These are phyloP conservation scores for Spergularia bocconei DNA, from an alignment of 148 eudicot genomes.

Conservation along the genomic window DNA sequence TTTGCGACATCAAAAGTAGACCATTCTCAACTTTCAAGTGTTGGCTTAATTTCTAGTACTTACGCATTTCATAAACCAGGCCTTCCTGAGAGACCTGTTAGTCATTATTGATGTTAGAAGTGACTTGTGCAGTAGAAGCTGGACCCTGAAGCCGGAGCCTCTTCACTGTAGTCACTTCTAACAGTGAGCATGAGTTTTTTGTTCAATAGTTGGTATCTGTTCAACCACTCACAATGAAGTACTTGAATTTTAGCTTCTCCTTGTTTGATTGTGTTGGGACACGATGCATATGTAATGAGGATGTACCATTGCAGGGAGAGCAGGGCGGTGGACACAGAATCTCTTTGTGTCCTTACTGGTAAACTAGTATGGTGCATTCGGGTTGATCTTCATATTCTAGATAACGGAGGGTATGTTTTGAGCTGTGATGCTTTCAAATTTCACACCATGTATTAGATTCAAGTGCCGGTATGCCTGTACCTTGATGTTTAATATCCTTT, in stretches of 20 bases:
- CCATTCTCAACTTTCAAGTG: neutral
- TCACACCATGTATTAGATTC: constrained; percentile 8
- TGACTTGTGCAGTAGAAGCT: neutral
- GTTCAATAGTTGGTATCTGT: neutral
- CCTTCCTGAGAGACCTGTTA: neutral
- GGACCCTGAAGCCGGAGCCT: neutral
- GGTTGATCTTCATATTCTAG: constrained; percentile 83
- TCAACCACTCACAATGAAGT: neutral
- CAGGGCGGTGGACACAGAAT: constrained; percentile 93
- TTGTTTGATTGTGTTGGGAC: neutral
- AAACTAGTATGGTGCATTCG: constrained; percentile 89
- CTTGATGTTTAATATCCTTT: neutral
- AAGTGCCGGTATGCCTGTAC: neutral
- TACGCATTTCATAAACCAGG: neutral
- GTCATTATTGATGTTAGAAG: neutral
- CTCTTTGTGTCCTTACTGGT: constrained; percentile 87
- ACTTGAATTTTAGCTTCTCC: neutral
- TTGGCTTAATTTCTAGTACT: neutral
- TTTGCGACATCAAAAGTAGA: neutral
- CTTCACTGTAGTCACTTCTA: too few species aligned
- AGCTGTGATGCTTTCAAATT: neutral
- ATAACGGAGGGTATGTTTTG: constrained; percentile 78
- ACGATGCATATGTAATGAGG: constrained; percentile 9
- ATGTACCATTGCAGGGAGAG: constrained; percentile 67
- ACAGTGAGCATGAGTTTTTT: too few species aligned